Conservation (phyloP, 768 basidiomycete species). For the Mycena alexandri region DNA sequence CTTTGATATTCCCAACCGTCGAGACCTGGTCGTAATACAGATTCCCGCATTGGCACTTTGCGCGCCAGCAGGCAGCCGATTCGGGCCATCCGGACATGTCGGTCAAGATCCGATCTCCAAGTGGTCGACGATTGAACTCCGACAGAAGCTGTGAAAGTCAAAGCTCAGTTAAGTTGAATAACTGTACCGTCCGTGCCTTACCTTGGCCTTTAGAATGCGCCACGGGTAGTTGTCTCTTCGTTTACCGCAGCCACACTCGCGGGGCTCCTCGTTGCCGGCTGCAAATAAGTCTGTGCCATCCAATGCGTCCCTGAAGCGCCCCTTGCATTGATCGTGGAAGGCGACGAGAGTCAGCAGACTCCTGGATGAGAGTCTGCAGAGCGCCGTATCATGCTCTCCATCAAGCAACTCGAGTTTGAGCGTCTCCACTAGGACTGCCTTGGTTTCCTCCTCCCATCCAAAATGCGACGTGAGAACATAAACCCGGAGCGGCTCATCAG, state of each 20-base stretch:
- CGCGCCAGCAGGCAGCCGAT: constrained; percentile 54
- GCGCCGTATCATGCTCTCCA: constrained; percentile 46
- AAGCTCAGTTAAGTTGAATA: not conserved
- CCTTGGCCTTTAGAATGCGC: constrained; percentile 55
- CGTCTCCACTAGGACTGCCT: constrained; percentile 56
- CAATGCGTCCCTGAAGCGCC: constrained; percentile 51
- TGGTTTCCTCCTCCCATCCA: constrained; percentile 60
- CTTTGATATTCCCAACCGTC: constrained; percentile 49
- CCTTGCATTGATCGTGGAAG: constrained; percentile 57
- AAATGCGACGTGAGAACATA: constrained; percentile 60
- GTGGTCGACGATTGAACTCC: constrained; percentile 55
- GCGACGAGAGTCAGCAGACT: constrained; percentile 53
- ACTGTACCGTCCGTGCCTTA: constrained; percentile 41
- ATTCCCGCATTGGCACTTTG: constrained; percentile 52
- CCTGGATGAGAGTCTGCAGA: constrained; percentile 50
- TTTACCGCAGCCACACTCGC: constrained; percentile 51
- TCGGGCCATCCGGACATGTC: constrained; percentile 62
- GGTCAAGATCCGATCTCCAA: constrained; percentile 54
- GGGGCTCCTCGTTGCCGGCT: constrained; percentile 50
- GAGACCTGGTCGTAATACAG: constrained; percentile 52
- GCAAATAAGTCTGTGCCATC: constrained; percentile 53
- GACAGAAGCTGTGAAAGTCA: constrained; percentile 24
- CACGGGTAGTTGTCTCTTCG: constrained; percentile 52
- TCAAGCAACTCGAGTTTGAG: constrained; percentile 55
- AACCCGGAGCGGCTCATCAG: constrained; percentile 59